Evolutionary conservation across 2,329 filamentous ascomycete genomes (phyloP).

Genomic region (Monilinia fructigena): DNA sequence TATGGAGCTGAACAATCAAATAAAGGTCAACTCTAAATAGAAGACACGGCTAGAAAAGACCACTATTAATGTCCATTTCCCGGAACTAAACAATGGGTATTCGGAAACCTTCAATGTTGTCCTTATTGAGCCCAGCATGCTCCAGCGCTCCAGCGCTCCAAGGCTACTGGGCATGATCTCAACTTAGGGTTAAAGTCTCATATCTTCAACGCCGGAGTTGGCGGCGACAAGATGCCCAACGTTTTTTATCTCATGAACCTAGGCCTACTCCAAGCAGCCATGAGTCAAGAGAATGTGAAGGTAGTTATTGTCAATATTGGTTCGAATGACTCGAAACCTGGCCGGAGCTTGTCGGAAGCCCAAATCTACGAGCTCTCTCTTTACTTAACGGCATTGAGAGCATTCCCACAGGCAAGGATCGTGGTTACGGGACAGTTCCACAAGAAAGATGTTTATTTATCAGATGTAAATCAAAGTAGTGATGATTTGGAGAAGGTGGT

Average conservation of each 20-base stretch:
- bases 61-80: conserved; percentile 12
- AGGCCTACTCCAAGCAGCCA: conserved; percentile 9
- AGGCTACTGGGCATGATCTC: conserved; percentile 21
- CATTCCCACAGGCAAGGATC: conserved; percentile 13
- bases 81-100: conserved; percentile 2
- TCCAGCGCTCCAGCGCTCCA: conserved; percentile 25
- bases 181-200: conserved; percentile 3
- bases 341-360: conserved; percentile 12
- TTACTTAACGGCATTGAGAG: conserved; percentile 22
- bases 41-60: conserved; percentile 19
- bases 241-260: conserved; percentile 23
- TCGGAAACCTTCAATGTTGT: background rate
- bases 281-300: conserved; percentile 12
- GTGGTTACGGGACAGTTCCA: conserved; percentile 23
- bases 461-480: conserved; percentile 22
- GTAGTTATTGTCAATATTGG: conserved; percentile 24
- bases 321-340: conserved; percentile 24
- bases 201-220: conserved; percentile 27
- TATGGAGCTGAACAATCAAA: background rate
- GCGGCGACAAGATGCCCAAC: conserved; percentile 26
- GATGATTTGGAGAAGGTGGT: conserved; percentile 12
- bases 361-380: conserved; percentile 13
- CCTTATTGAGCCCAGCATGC: conserved; percentile 26
- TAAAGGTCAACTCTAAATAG: conserved; percentile 14
- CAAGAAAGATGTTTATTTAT: conserved; percentile 23